Evolutionary conservation across 1,139 yeast species (phyloP).

Genomic region (Suhomyces ambrosiae): DNA sequence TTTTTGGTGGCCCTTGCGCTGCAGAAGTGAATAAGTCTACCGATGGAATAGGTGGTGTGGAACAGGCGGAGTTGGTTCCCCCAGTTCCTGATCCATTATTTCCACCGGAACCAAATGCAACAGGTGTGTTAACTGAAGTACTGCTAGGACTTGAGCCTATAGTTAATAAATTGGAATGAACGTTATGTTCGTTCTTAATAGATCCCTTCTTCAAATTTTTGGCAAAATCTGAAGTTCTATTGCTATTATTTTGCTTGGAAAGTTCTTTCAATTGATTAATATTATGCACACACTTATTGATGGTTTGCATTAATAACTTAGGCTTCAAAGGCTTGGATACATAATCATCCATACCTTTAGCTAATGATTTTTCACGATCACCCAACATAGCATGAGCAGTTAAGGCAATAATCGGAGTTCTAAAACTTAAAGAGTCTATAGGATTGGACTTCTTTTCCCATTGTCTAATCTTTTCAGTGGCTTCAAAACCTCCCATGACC

Average conservation of each 20-base stretch:
- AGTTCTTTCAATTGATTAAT: conserved; percentile 60
- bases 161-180: conserved; percentile 19
- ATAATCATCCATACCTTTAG: conserved; percentile 91
- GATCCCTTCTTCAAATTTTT: conserved; percentile 45
- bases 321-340: conserved; percentile 87
- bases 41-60: conserved; percentile 18
- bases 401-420: conserved; percentile 85
- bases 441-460: conserved; percentile 84
- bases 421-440: conserved; percentile 61
- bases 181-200: conserved; percentile 29
- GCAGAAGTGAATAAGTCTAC: conserved; percentile 12
- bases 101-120: conserved; percentile 7
- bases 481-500: conserved; percentile 92
- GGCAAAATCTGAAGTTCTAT: conserved; percentile 51
- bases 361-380: conserved; percentile 80
- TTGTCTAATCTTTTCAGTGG: conserved; percentile 80
- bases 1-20: conserved; percentile 20
- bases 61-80: conserved; percentile 16
- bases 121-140: conserved; percentile 12
- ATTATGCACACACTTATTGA: conserved; percentile 77
- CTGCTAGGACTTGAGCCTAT: conserved; percentile 23
- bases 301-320: conserved; percentile 77
- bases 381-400: conserved; percentile 95
- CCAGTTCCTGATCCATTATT: conserved; percentile 11
- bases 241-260: conserved; percentile 51